These are phyloP conservation scores for Solanum habrochaites DNA, from an alignment of 257 asterid species.

Conservation along the genomic window DNA sequence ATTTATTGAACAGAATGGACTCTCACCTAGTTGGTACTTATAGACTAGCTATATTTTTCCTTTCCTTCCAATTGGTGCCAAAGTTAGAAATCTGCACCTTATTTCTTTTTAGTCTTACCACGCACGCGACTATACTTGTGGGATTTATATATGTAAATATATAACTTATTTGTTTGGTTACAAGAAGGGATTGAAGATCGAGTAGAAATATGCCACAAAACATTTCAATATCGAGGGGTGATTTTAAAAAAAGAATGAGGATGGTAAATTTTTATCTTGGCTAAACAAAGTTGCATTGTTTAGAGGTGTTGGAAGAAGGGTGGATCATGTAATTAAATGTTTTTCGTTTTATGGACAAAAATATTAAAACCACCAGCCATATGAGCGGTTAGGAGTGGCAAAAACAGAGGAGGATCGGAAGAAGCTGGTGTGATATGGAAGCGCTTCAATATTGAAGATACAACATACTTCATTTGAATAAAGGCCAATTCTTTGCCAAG, in stretches of 20 bases:
- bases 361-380: conserved; percentile 66
- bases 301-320: too few relatives aligned
- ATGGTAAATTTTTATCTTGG: neutral
- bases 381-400: conserved; percentile 71
- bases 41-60: neutral
- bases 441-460: conserved; percentile 34
- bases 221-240: too few relatives aligned
- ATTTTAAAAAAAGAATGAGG: neutral
- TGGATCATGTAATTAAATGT: neutral
- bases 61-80: neutral
- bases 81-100: neutral
- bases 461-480: conserved; percentile 53
- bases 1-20: neutral
- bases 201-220: neutral
- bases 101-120: neutral
- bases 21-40: neutral
- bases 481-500: conserved; percentile 66
- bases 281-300: neutral
- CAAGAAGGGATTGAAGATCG: neutral
- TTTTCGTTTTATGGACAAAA: conserved; percentile 19
- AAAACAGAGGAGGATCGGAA: conserved; percentile 26
- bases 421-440: conserved; percentile 34
- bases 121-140: neutral
- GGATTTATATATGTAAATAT: too few relatives aligned
- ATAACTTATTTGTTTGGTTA: neutral